Evolutionary conservation across 2,329 filamentous ascomycete genomes (phyloP), one percentile per base, ranked within the genome.

Genomic region (Verticillium albo-atrum): DNA sequence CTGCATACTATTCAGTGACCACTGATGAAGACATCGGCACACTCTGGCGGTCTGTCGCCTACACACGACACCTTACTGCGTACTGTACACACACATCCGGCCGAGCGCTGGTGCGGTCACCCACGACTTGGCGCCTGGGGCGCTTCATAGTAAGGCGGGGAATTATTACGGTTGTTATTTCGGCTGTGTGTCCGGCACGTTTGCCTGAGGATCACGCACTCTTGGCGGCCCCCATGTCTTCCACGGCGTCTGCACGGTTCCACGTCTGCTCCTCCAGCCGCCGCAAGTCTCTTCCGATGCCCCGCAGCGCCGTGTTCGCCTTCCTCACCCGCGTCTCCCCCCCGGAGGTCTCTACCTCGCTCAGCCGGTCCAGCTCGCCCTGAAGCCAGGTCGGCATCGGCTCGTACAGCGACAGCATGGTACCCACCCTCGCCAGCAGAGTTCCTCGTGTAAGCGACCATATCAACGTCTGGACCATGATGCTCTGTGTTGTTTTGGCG

Each of bases 261-360:
- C 92, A 96, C 32, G 88, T 92, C 60, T 81, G 79, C 67, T 78
- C 79, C 77, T 97, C 93, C 53, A 97, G 72, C 37, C 65, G 65
- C 66, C 82, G 79, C 2, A 93, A 83, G 47, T 76, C 74, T n/a
- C 73, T 70, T 54, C 88, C 77, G 57, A 95, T 85, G 61, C 73
- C 74, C 55, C 65, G 65, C 69, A 81, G 84, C 26, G 84, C 83
- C 56, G 80, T 75, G 25, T 30, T 53, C 5, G 51, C 51, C 51
- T 53, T 30, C 14, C 27, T 27, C 25, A 30, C 12, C 14, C 27
- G 25, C 51, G 25, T 53, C 51, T 53, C 51, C 20, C 25, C 7
- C 9, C 20, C 9, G n/a, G 42, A 10, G 20, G n/a, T 47, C n/a
- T 47, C 42, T 7, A 47, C 42, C n/a, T n/a, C 42, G n/a, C 69